Evolutionary conservation across 2,329 filamentous ascomycete species (phyloP), one percentile per base, ranked within the genome.

Genomic region (Penicillium sp.): DNA sequence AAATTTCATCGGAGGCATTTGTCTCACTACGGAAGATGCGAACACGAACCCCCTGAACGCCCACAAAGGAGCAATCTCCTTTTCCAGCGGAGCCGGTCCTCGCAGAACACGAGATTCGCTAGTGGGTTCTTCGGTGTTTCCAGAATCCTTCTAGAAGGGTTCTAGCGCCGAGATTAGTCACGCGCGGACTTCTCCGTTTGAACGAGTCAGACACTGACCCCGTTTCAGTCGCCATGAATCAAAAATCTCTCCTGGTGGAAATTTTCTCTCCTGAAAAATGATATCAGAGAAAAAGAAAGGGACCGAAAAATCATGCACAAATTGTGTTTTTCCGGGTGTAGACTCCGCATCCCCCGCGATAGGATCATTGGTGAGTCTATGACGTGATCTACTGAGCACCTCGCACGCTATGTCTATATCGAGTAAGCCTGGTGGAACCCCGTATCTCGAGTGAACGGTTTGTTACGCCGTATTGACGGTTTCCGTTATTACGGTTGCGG

Each of bases 131-230:
- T 53, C n/a, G 59, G 63, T 46, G 61, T 49, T 36, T 69, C 66
- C 40, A 60, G 57, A 66, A 64, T 44, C 27, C 39, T 70, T 70
- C 68, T 62, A 48, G 64, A 69, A 67, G 48, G 40, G 41, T 68
- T 69, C 66, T 69, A 64, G 67, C 51, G 59, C 31, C 30, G 24
- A 22, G 11, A 35, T 48, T 53, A 36, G 58, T 54, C 53, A 55
- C 46, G 40, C 48, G 48, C 50, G 45, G 50, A 52, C 30, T 48
- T 54, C 27, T 27, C 42, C 50, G 49, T 48, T 20, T 27, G 22
- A 39, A 41, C 30, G 8, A 33, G 28, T 30, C 31, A 38, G 39
- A 14, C 39, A 5, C 13, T 2, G 22, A 11, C 2, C 22, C 39
- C 39, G 13, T 16, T 16, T 14, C 36, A 4, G 35, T 10, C 18